A percentile compares a stretch with the other conserved stretches of the same genome.
Conservation (phyloP, 148 eudicot species). For the Nepenthes gracilis region DNA sequence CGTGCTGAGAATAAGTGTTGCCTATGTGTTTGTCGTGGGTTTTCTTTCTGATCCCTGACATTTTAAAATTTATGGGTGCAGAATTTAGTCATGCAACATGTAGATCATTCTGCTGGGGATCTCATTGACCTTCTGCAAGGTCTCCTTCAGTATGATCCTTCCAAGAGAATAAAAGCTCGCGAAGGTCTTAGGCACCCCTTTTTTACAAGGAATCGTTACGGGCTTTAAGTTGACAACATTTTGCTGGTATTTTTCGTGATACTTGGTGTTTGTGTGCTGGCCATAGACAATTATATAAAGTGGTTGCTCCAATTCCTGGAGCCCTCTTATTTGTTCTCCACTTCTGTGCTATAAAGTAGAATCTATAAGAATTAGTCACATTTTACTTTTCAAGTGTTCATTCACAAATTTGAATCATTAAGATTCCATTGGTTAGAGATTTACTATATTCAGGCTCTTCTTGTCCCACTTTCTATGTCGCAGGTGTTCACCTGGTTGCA, state of each 20-base stretch:
- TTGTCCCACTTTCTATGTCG: no score
- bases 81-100: slow-evolving; percentile 60
- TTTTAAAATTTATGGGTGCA: slow-evolving; percentile 8
- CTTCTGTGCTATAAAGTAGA: no score
- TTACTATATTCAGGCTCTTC: no score
- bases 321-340: neutral
- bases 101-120: slow-evolving; percentile 67
- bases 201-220: slow-evolving; percentile 35
- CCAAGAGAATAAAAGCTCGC: slow-evolving; percentile 37
- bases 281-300: no score
- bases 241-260: neutral
- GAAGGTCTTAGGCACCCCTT: slow-evolving; percentile 60
- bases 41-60: neutral
- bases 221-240: slow-evolving; percentile 14
- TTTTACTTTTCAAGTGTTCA: no score
- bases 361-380: no score
- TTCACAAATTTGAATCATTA: no score
- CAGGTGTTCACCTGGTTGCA: no score
- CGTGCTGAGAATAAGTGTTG: no score
- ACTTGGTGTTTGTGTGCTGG: neutral
- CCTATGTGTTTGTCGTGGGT: no score
- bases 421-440: no score
- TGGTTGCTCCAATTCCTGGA: neutral
- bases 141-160: slow-evolving; percentile 44
- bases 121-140: slow-evolving; percentile 55